phyloP scores from a whole-genome alignment of 2,329 filamentous ascomycete genomes.

The Alternaria rosae region DNA sequence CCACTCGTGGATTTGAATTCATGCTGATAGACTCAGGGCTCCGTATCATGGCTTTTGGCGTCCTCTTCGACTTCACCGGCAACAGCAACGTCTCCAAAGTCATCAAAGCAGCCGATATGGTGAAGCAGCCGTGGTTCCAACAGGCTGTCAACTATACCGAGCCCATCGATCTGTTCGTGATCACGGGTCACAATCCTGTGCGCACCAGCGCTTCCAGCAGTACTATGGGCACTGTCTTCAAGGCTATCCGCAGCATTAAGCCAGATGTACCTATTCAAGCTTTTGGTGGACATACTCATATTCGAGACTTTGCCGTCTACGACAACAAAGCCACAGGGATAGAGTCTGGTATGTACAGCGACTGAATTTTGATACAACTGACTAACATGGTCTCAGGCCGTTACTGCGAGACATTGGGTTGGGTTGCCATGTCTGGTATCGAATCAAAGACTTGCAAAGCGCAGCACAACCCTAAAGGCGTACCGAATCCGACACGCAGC shows the following conservation, averaged over 20 bases:
- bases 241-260: slow-evolving; percentile 65
- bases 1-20: not conserved
- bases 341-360: slow-evolving; percentile 57
- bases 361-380: not conserved
- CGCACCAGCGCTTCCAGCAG: slow-evolving; percentile 55
- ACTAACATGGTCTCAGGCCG: slow-evolving; percentile 48
- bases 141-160: slow-evolving; percentile 62
- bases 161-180: slow-evolving; percentile 68
- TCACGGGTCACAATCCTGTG: slow-evolving; percentile 70
- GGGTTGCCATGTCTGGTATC: slow-evolving; percentile 70
- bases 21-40: slow-evolving; percentile 42
- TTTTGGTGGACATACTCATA: slow-evolving; percentile 71
- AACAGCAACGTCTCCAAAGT: slow-evolving; percentile 69
- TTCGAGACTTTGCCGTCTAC: slow-evolving; percentile 70
- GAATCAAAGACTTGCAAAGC: slow-evolving; percentile 55
- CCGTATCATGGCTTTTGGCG: slow-evolving; percentile 62
- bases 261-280: slow-evolving; percentile 68
- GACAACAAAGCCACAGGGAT: slow-evolving; percentile 68
- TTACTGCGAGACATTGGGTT: slow-evolving; percentile 74
- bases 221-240: slow-evolving; percentile 60
- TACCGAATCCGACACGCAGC: slow-evolving; percentile 53
- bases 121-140: slow-evolving; percentile 66
- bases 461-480: slow-evolving; percentile 51
- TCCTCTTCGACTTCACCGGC: slow-evolving; percentile 60
- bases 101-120: slow-evolving; percentile 61